Conservation (phyloP, 140 eudicot genomes). For the Stevia rebaudiana region DNA sequence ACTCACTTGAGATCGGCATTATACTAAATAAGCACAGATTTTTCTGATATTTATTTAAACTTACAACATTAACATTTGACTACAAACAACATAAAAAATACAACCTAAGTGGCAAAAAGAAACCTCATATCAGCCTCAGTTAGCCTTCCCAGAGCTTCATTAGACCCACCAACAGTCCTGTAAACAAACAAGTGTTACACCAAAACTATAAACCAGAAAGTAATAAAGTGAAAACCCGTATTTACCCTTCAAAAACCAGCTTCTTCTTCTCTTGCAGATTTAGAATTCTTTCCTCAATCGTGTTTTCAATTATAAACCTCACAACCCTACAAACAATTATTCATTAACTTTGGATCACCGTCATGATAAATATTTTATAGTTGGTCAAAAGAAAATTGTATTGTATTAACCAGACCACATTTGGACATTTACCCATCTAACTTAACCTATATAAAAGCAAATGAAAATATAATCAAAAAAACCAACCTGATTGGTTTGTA, state of each 20-base stretch:
- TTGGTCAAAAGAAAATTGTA: no score
- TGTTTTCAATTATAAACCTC: constrained; percentile 77
- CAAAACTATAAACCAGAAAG: neutral
- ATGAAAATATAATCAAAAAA: neutral
- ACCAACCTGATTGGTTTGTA: constrained; percentile 73
- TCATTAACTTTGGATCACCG: no score
- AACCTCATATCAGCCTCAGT: constrained; percentile 85
- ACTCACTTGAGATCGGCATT: no score
- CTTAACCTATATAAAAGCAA: neutral
- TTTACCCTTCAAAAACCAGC: constrained; percentile 86
- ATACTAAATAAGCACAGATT: no score
- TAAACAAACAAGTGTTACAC: neutral
- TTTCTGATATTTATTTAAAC: neutral
- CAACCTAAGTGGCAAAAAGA: constrained; percentile 39
- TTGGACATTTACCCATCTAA: neutral
- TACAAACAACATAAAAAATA: neutral
- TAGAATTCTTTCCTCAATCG: constrained; percentile 90
- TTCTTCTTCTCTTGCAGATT: constrained; percentile 93
- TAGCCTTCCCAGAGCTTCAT: constrained; percentile 64
- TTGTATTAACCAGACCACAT: neutral
- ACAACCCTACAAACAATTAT: constrained; percentile 77
- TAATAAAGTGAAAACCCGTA: neutral
- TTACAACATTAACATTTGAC: neutral
- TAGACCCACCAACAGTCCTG: constrained; percentile 79
- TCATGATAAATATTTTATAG: no score